phyloP scores from a whole-genome alignment of 257 asterid species.

The Nicotiana paniculata region DNA sequence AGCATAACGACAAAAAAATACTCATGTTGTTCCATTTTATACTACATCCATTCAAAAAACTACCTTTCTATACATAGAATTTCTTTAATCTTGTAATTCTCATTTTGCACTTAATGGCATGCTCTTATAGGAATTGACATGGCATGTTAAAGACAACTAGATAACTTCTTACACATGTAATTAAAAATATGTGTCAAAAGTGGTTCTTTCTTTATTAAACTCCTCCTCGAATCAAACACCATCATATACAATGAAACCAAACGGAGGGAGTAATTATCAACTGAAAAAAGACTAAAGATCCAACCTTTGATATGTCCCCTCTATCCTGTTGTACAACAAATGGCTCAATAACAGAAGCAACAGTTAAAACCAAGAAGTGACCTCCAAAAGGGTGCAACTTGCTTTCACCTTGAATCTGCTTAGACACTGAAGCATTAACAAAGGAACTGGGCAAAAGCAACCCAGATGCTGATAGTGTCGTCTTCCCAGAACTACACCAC shows the following conservation, averaged over 20 bases:
- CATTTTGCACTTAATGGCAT: neutral
- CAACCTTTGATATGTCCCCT: conserved; percentile 44
- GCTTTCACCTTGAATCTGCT: conserved; percentile 15
- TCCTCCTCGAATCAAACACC: neutral
- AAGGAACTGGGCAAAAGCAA: conserved; percentile 59
- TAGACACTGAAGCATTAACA: conserved; percentile 15
- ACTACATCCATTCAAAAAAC: neutral
- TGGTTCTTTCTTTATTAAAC: neutral
- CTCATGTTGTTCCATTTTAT: neutral
- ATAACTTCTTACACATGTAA: neutral
- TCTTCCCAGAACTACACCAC: conserved; percentile 67
- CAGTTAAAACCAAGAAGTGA: conserved; percentile 54
- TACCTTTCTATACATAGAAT: neutral
- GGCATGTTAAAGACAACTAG: neutral
- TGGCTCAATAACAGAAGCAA: conserved; percentile 87
- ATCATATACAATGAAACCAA: neutral
- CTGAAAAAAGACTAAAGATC: conserved; percentile 1
- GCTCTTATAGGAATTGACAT: neutral
- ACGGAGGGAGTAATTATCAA: conserved; percentile 3
- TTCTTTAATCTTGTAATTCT: neutral
- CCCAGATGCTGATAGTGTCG: conserved; percentile 92
- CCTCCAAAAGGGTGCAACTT: conserved; percentile 20
- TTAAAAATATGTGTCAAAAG: neutral
- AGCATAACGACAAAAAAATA: neutral
- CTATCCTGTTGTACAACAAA: conserved; percentile 44